A percentile compares a stretch with the other conserved stretches of the same genome.
Evolutionary conservation across 2,329 filamentous ascomycete genomes (phyloP).

Genomic region (Epicoccum nigrum): DNA sequence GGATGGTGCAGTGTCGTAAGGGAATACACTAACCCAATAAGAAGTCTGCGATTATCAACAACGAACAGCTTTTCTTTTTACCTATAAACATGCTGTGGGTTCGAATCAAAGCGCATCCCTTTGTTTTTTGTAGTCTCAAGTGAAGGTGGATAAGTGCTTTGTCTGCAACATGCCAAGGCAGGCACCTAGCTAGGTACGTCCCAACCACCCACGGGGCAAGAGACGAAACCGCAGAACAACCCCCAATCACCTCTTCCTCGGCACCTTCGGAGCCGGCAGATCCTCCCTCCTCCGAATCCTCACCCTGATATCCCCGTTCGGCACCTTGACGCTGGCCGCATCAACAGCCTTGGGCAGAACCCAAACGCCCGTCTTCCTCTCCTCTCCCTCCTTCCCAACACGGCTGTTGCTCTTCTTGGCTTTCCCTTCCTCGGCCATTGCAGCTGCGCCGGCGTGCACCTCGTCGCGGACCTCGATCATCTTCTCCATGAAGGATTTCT

Average conservation of each 20-base stretch:
- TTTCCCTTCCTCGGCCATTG: slow-evolving; percentile 18
- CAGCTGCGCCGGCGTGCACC: slow-evolving; percentile 35
- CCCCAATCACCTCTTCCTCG: slow-evolving; percentile 11
- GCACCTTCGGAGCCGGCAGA: slow-evolving; percentile 8
- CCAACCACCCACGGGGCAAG: too few species aligned
- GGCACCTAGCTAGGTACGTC: too few species aligned
- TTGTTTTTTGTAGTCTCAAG: too few species aligned
- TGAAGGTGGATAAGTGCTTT: too few species aligned
- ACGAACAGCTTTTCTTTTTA: too few species aligned
- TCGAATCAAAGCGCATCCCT: too few species aligned
- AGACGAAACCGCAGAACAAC: too few species aligned
- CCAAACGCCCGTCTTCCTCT: slow-evolving; percentile 49
- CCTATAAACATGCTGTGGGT: too few species aligned
- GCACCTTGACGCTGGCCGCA: slow-evolving; percentile 57
- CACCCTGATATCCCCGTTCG: slow-evolving; percentile 60
- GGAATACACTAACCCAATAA: too few species aligned
- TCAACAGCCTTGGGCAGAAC: slow-evolving; percentile 57
- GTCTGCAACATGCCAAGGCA: too few species aligned
- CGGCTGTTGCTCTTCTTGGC: slow-evolving; percentile 7
- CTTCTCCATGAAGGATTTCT: slow-evolving; percentile 41
- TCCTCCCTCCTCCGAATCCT: slow-evolving; percentile 54
- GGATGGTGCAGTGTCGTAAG: too few species aligned
- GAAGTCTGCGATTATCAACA: too few species aligned
- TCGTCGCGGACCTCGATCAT: slow-evolving; percentile 43
- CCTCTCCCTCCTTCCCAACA: slow-evolving; percentile 15